A percentile compares a stretch with the other conserved stretches of the same genome.
phyloP scores from a whole-genome alignment of 768 basidiomycete species.

The Mycena floridula region DNA sequence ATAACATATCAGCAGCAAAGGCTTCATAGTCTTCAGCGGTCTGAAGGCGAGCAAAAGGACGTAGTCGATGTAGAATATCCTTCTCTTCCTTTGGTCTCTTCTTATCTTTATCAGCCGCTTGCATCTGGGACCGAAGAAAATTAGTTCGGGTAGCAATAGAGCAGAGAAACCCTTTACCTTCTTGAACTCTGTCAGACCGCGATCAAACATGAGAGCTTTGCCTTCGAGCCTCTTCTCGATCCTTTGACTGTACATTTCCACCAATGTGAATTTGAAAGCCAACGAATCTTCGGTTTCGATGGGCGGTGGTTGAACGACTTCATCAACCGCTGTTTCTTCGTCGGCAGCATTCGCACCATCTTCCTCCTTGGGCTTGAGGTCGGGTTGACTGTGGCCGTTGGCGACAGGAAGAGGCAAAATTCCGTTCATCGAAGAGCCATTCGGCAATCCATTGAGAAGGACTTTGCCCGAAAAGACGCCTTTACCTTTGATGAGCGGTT shows the following conservation, averaged over 20 bases:
- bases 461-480: slow-evolving; percentile 29
- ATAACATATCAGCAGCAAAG: slow-evolving; percentile 84
- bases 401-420: slow-evolving; percentile 1
- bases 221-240: slow-evolving; percentile 79
- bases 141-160: background rate
- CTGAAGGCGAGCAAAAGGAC: slow-evolving; percentile 87
- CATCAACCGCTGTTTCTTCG: slow-evolving; percentile 55
- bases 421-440: slow-evolving; percentile 33
- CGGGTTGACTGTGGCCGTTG: background rate
- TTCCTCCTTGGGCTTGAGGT: slow-evolving; percentile 28
- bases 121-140: slow-evolving; percentile 49
- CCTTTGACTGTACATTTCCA: slow-evolving; percentile 89
- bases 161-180: slow-evolving; percentile 51
- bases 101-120: slow-evolving; percentile 86
- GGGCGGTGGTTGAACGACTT: slow-evolving; percentile 65
- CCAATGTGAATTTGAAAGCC: slow-evolving; percentile 78
- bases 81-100: slow-evolving; percentile 88
- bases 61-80: slow-evolving; percentile 82
- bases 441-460: slow-evolving; percentile 38
- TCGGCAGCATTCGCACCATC: slow-evolving; percentile 47
- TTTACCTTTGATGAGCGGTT: slow-evolving; percentile 1
- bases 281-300: slow-evolving; percentile 82
- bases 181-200: slow-evolving; percentile 89
- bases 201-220: slow-evolving; percentile 87
- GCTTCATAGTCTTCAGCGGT: slow-evolving; percentile 88